These are phyloP conservation scores for Colletotrichum endophyticum DNA, from an alignment of 2,329 filamentous ascomycete species.

Conservation along the genomic window DNA sequence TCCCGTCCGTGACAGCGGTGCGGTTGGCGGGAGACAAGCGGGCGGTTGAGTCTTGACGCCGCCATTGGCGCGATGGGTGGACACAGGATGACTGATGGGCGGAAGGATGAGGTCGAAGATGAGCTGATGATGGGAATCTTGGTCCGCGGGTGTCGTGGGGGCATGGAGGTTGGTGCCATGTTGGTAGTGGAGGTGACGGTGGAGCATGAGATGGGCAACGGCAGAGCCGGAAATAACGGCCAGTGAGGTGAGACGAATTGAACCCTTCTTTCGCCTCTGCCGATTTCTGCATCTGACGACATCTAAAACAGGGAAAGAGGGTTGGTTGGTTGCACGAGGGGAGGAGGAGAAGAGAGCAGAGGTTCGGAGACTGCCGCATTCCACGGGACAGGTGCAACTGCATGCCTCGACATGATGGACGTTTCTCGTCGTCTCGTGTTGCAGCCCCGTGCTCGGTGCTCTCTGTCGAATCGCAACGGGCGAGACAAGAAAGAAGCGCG, in stretches of 20 bases:
- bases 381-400: not conserved
- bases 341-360: not conserved
- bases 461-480: not conserved
- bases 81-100: not conserved
- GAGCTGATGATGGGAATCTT: not conserved
- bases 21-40: not conserved
- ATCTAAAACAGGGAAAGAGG: not conserved
- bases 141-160: not conserved
- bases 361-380: not conserved
- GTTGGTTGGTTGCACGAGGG: not conserved
- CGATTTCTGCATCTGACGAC: not conserved
- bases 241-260: not conserved
- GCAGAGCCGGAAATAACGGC: constrained; percentile 2
- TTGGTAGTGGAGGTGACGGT: not conserved
- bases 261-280: not conserved
- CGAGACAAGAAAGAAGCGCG: not conserved
- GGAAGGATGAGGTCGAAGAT: not conserved
- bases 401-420: not conserved
- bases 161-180: not conserved
- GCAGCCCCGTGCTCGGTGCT: not conserved
- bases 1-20: constrained; percentile 6
- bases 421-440: not conserved
- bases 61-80: not conserved
- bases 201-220: not conserved
- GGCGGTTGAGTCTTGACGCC: not conserved